phyloP scores from a whole-genome alignment of 1,284 basidiomycete species.

The Lentinula novae-zelandiae region DNA sequence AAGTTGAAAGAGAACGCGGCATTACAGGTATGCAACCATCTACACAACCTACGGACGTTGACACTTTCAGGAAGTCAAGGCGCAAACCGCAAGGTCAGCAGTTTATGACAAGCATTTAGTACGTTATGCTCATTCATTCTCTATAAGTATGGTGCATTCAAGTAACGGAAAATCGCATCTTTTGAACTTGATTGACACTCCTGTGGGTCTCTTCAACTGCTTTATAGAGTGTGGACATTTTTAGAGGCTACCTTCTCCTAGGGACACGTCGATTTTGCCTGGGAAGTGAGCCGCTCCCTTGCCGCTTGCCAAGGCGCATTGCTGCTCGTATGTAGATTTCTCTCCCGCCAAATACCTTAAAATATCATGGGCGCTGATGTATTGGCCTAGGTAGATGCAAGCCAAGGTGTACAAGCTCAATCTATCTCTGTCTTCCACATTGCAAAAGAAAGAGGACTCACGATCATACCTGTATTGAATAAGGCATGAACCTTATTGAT shows the following conservation, averaged over 20 bases:
- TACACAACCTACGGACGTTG: neutral
- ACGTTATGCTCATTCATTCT: slow-evolving; percentile 5
- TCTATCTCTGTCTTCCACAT: slow-evolving; percentile 94
- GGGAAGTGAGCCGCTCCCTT: slow-evolving; percentile 92
- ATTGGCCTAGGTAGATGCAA: slow-evolving; percentile 75
- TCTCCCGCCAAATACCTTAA: neutral
- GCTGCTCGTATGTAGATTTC: slow-evolving; percentile 56
- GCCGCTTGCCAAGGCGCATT: slow-evolving; percentile 94
- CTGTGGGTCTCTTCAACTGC: slow-evolving; percentile 37
- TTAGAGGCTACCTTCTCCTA: slow-evolving; percentile 22
- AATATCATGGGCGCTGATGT: neutral
- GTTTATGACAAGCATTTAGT: neutral
- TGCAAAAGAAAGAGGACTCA: slow-evolving; percentile 79
- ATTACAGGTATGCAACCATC: slow-evolving; percentile 67
- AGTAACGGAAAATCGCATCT: slow-evolving; percentile 60
- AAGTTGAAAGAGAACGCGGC: slow-evolving; percentile 93
- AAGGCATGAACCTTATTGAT: slow-evolving; percentile 53
- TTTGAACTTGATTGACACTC: slow-evolving; percentile 96
- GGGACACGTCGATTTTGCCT: slow-evolving; percentile 96
- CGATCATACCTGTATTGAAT: slow-evolving; percentile 91
- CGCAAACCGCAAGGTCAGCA: slow-evolving; percentile 80
- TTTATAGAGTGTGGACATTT: neutral
- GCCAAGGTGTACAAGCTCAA: slow-evolving; percentile 97
- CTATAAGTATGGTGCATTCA: slow-evolving; percentile 71
- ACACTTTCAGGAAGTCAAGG: slow-evolving; percentile 59